These are phyloP conservation scores for Lasiodiplodia hormozganensis DNA, from an alignment of 2,329 filamentous ascomycete species.

Conservation along the genomic window DNA sequence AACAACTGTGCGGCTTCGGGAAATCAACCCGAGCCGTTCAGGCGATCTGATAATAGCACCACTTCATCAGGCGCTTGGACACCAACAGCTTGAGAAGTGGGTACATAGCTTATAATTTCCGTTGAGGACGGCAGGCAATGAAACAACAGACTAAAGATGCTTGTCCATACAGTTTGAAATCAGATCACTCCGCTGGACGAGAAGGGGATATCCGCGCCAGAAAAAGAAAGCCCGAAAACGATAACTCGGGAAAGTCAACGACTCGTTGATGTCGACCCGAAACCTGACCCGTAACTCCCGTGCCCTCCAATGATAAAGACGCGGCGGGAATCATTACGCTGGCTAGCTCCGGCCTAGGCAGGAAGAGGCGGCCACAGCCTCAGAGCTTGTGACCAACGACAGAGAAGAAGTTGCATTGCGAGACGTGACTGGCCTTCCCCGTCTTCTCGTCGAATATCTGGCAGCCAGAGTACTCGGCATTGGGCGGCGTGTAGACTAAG, in stretches of 20 bases:
- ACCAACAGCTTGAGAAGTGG: constrained; percentile 1
- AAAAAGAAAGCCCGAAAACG: constrained; percentile 9
- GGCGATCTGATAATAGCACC: constrained; percentile 3
- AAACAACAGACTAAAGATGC: background rate
- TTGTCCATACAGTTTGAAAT: background rate
- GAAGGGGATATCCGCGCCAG: background rate
- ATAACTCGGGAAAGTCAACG: constrained; percentile 10
- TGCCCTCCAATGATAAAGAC: constrained; percentile 4
- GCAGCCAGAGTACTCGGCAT: constrained; percentile 83
- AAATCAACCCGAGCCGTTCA: constrained; percentile 3
- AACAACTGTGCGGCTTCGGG: background rate
- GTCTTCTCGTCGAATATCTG: constrained; percentile 81
- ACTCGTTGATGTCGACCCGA: constrained; percentile 13
- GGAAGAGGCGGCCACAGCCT: constrained; percentile 7
- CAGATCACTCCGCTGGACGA: background rate
- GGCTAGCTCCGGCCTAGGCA: background rate
- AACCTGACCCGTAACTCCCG: constrained; percentile 12
- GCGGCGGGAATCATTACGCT: constrained; percentile 1
- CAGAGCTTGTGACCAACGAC: constrained; percentile 48
- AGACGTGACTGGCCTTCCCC: constrained; percentile 74
- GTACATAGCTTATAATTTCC: background rate
- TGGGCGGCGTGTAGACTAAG: constrained; percentile 82
- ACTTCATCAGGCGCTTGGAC: background rate
- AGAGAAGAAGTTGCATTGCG: constrained; percentile 77
- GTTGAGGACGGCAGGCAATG: background rate